Conservation (phyloP, 2,329 filamentous ascomycete genomes). For the Aspergillus clavatus region DNA sequence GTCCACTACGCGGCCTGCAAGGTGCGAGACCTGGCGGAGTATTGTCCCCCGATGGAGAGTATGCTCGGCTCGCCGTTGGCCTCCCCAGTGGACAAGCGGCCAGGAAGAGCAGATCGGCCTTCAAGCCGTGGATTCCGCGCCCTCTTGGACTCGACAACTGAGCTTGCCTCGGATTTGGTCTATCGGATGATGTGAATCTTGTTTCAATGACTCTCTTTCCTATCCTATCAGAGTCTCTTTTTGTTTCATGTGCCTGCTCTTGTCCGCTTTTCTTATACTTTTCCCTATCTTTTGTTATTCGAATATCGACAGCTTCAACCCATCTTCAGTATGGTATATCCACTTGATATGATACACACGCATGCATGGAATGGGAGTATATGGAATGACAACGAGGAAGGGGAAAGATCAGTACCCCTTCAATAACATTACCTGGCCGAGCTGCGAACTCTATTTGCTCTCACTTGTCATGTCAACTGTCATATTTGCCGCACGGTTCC, state of each 20-base stretch:
- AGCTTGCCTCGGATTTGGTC: constrained; percentile 40
- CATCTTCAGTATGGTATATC: neutral
- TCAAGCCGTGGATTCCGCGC: constrained; percentile 31
- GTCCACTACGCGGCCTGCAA: constrained; percentile 40
- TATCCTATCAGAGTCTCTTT: constrained; percentile 1
- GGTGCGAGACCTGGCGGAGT: constrained; percentile 34
- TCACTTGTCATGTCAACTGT: no score
- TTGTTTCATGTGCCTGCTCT: constrained; percentile 10
- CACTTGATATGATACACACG: neutral
- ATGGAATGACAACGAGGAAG: neutral
- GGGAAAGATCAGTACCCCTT: no score
- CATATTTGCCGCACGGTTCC: no score
- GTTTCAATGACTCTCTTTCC: constrained; percentile 8
- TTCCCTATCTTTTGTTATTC: neutral
- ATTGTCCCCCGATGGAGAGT: constrained; percentile 27
- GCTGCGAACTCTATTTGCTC: no score
- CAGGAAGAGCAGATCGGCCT: constrained; percentile 5
- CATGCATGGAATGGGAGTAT: neutral
- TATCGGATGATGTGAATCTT: constrained; percentile 37
- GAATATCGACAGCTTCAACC: neutral
- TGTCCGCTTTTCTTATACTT: neutral
- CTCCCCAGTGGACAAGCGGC: constrained; percentile 18
- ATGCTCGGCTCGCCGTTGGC: constrained; percentile 18
- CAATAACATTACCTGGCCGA: no score
- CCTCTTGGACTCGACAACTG: constrained; percentile 34